Conservation (phyloP, 2,329 filamentous ascomycete species). For the Curvularia sp. region DNA sequence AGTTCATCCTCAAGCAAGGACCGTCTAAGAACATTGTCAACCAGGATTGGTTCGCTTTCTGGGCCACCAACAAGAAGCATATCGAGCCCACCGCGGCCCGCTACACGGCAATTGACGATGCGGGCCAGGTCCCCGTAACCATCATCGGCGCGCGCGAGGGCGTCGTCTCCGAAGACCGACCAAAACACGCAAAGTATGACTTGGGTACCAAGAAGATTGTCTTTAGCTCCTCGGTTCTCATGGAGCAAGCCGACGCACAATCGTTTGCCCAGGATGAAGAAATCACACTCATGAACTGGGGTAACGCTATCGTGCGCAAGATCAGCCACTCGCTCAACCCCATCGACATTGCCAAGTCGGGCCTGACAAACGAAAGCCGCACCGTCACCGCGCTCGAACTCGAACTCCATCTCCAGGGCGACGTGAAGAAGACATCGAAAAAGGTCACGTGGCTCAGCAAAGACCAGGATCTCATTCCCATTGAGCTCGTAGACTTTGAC, state of each 20-base stretch:
- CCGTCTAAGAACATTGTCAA: slow-evolving; percentile 83
- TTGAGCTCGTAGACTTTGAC: slow-evolving; percentile 93
- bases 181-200: slow-evolving; percentile 89
- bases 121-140: slow-evolving; percentile 73
- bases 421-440: slow-evolving; percentile 95
- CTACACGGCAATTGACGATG: slow-evolving; percentile 67
- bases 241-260: slow-evolving; percentile 88
- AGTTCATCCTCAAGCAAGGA: slow-evolving; percentile 85
- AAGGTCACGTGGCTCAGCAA: slow-evolving; percentile 93
- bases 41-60: slow-evolving; percentile 78
- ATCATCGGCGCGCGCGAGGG: slow-evolving; percentile 67
- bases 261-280: slow-evolving; percentile 85
- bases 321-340: slow-evolving; percentile 63
- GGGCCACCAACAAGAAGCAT: slow-evolving; percentile 63
- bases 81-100: slow-evolving; percentile 59
- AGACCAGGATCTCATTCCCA: slow-evolving; percentile 77
- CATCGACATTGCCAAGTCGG: slow-evolving; percentile 53
- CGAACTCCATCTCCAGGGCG: slow-evolving; percentile 88
- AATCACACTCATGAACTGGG: slow-evolving; percentile 97
- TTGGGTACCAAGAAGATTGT: slow-evolving; percentile 86
- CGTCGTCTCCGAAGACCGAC: slow-evolving; percentile 73
- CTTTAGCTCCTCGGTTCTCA: slow-evolving; percentile 78
- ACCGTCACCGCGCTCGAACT: slow-evolving; percentile 74
- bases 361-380: slow-evolving; percentile 37
- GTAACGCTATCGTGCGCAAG: slow-evolving; percentile 80